These are phyloP conservation scores for Suillus fuscotomentosus DNA, from an alignment of 768 basidiomycete species.

Conservation along the genomic window DNA sequence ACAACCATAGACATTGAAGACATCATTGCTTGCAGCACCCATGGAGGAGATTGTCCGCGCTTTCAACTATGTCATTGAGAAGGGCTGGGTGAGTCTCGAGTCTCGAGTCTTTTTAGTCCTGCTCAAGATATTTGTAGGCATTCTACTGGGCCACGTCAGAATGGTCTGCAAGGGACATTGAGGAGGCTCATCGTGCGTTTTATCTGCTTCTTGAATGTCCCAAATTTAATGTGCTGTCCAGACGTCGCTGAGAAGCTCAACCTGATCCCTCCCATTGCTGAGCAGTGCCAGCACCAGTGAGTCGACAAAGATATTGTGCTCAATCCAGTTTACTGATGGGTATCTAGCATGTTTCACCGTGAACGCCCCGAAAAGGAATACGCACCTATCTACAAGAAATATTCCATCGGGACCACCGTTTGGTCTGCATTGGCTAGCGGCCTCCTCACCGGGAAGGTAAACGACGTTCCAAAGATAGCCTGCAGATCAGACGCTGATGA, in stretches of 20 bases:
- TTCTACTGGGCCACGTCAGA: constrained; percentile 54
- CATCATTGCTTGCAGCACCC: constrained; percentile 24
- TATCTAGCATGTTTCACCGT: constrained; percentile 47
- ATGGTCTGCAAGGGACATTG: constrained; percentile 52
- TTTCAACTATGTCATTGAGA: constrained; percentile 53
- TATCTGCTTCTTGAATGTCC: neutral
- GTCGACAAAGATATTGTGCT: constrained; percentile 4
- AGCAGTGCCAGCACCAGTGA: constrained; percentile 50
- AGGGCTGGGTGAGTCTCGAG: constrained; percentile 37
- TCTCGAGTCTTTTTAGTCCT: neutral
- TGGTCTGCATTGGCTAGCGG: constrained; percentile 58
- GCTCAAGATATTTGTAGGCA: constrained; percentile 21
- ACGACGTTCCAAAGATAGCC: neutral
- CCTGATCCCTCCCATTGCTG: constrained; percentile 48
- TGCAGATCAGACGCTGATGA: neutral
- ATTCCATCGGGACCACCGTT: constrained; percentile 47
- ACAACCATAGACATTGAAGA: constrained; percentile 4
- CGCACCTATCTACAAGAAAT: constrained; percentile 43
- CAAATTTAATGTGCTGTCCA: constrained; percentile 12
- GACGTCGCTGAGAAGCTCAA: constrained; percentile 51
- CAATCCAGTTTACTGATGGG: neutral
- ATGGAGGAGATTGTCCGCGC: constrained; percentile 59
- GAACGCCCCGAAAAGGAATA: constrained; percentile 57
- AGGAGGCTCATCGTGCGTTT: constrained; percentile 39
- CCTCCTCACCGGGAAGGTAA: constrained; percentile 52